phyloP scores from a whole-genome alignment of 2,329 filamentous ascomycete genomes.

The Diaporthe citrichinensis region DNA sequence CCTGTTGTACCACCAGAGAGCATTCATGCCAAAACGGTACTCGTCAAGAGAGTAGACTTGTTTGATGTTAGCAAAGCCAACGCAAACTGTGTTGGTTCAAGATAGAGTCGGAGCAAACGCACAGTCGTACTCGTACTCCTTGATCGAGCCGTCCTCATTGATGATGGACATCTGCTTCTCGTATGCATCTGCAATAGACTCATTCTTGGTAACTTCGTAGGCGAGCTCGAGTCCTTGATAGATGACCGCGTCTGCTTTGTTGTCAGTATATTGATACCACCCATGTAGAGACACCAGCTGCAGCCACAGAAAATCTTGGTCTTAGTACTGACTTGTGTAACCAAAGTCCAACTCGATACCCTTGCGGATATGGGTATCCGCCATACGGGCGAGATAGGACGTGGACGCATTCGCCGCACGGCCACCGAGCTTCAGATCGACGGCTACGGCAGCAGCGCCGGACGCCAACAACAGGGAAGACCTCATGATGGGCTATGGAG shows the following conservation, averaged over 20 bases:
- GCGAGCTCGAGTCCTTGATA: constrained; percentile 56
- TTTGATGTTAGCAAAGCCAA: not conserved
- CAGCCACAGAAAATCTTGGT: not conserved
- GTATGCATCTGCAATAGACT: constrained; percentile 52
- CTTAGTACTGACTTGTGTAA: constrained; percentile 47
- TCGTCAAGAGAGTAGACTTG: constrained; percentile 56
- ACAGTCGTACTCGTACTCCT: constrained; percentile 55
- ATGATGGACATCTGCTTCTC: constrained; percentile 55
- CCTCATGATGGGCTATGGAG: constrained; percentile 25
- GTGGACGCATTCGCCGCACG: constrained; percentile 77
- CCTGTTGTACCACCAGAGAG: constrained; percentile 54
- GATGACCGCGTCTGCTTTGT: constrained; percentile 49
- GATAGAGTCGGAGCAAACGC: not conserved
- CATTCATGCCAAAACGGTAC: constrained; percentile 56
- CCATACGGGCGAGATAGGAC: constrained; percentile 59
- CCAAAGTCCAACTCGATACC: constrained; percentile 49
- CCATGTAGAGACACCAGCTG: not conserved
- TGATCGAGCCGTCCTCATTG: constrained; percentile 54
- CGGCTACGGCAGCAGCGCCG: constrained; percentile 76
- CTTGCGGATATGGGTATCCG: constrained; percentile 54
- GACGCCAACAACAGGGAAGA: constrained; percentile 26
- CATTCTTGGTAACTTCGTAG: constrained; percentile 53
- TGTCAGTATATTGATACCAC: not conserved
- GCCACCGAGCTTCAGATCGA: constrained; percentile 79
- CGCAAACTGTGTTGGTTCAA: not conserved